Evolutionary conservation across 2,329 filamentous ascomycete species (phyloP).

Genomic region (Penicillium sp.): DNA sequence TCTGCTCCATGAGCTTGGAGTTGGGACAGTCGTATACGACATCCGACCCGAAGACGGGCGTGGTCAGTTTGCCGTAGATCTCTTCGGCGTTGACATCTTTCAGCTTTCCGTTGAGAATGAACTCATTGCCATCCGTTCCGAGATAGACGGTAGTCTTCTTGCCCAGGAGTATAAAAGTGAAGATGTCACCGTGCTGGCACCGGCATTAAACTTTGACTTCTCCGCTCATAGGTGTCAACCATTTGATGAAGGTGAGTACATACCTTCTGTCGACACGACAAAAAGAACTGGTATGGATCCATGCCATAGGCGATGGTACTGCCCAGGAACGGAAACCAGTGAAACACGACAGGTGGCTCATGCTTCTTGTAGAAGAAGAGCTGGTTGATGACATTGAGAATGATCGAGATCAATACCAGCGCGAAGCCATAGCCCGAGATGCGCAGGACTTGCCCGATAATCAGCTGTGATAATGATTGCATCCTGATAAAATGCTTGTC

Average conservation of each 20-base stretch:
- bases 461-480: constrained; percentile 16
- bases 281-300: constrained; percentile 80
- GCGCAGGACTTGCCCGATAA: constrained; percentile 18
- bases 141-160: constrained; percentile 86
- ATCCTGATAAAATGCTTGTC: constrained; percentile 9
- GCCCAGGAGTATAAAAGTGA: constrained; percentile 85
- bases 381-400: constrained; percentile 76
- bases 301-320: constrained; percentile 50
- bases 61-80: constrained; percentile 76
- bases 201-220: not conserved
- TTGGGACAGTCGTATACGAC: constrained; percentile 92
- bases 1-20: constrained; percentile 92
- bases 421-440: constrained; percentile 34
- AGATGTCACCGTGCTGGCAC: constrained; percentile 82
- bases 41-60: constrained; percentile 75
- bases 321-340: constrained; percentile 66
- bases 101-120: constrained; percentile 88
- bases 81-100: constrained; percentile 91
- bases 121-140: constrained; percentile 82
- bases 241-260: not conserved
- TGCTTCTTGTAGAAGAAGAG: constrained; percentile 74
- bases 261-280: constrained; percentile 70
- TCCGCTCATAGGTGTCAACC: not conserved
- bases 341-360: constrained; percentile 77
- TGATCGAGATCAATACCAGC: constrained; percentile 57